Percentiles rank a stretch among this genome's conserved stretches.
Evolutionary conservation across 495 filamentous ascomycete genomes (phyloP).

Genomic region (Ascobolus immersus): DNA sequence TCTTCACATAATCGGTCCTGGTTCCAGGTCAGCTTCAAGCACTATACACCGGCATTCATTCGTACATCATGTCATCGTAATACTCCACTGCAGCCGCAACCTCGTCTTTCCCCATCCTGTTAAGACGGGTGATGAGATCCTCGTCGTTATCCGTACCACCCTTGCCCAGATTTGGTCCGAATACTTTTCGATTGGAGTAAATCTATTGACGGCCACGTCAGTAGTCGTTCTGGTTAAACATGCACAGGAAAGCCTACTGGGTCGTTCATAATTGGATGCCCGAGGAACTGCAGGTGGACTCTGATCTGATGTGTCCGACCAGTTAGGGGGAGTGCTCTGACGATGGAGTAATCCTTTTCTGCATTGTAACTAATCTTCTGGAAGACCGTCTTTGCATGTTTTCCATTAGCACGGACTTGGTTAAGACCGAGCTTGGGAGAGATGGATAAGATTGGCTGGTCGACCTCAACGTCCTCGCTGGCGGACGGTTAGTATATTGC

Average conservation of each 20-base stretch:
- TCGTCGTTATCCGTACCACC: slow-evolving; percentile 39
- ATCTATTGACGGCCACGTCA: slow-evolving; percentile 22
- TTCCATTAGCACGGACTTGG: slow-evolving; percentile 73
- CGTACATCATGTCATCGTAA: slow-evolving; percentile 68
- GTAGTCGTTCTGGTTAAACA: background rate
- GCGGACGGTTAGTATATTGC: background rate
- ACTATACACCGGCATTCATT: background rate
- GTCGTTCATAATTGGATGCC: slow-evolving; percentile 87
- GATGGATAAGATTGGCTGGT: slow-evolving; percentile 78
- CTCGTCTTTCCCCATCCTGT: slow-evolving; percentile 82
- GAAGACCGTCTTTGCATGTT: slow-evolving; percentile 72
- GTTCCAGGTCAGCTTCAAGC: background rate
- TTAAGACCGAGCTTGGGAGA: slow-evolving; percentile 90
- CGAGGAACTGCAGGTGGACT: slow-evolving; percentile 82
- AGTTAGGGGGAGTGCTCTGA: slow-evolving; percentile 77
- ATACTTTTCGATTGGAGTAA: slow-evolving; percentile 80
- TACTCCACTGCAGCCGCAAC: slow-evolving; percentile 75
- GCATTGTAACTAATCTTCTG: slow-evolving; percentile 47
- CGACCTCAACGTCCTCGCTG: slow-evolving; percentile 47
- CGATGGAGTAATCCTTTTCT: slow-evolving; percentile 48
- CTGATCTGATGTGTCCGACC: slow-evolving; percentile 86
- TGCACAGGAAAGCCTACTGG: slow-evolving; percentile 18
- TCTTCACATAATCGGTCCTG: slow-evolving; percentile 40
- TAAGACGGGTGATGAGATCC: slow-evolving; percentile 62
- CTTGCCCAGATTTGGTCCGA: slow-evolving; percentile 51